Base-by-base conservation (phyloP, 2,329 filamentous ascomycete species). In the Beauveria brongniartii region DNA sequence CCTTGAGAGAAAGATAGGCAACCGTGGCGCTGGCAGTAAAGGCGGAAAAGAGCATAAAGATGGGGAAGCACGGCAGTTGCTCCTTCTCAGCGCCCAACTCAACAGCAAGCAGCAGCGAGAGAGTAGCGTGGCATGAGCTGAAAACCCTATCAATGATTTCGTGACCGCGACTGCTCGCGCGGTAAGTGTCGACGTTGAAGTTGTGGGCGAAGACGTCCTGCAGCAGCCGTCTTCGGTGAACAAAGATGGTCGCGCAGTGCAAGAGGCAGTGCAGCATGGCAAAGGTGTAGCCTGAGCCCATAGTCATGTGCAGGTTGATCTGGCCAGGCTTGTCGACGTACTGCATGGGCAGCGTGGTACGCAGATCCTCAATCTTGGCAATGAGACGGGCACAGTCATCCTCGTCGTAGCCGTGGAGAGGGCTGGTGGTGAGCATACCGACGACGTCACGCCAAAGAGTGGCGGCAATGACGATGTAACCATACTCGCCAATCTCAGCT, bases 401-500 rank as follows among this genome's bases (percentile, higher is more conserved):
- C 65, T 85, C 82, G 2, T 78, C 80, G 63, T 84, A 85, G 61
- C 75, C 80, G 1, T 77, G 72, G 3, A 80, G 71, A 1, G 78
- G 78, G 0, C 78, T 80, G 0, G 77, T 80, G 43, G 82, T 84
- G 65, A 86, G 78, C 81, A 85, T 84, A 66, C 81, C 80, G 28
- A 86, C 81, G 0, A 84, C 82, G 61, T 84, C 82, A 59, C 82
- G 82, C 83, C 82, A 86, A 58, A 83, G 81, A 67, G 82, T 82
- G 22, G 82, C 81, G 6, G 83, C 82, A 61, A 84, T 73, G 4
- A 85, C 82, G 61, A 86, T 85, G 69, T 84, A 81, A 14, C 82
- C 83, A 63, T 84, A 85, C 68, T 86, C 83, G 67, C 83, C 83
- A 22, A 85, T 78, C 34, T 85, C 82, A 22, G 74, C 75, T n/a